phyloP scores from a whole-genome alignment of 1,284 basidiomycete species.

The Trichosporon inkin region DNA sequence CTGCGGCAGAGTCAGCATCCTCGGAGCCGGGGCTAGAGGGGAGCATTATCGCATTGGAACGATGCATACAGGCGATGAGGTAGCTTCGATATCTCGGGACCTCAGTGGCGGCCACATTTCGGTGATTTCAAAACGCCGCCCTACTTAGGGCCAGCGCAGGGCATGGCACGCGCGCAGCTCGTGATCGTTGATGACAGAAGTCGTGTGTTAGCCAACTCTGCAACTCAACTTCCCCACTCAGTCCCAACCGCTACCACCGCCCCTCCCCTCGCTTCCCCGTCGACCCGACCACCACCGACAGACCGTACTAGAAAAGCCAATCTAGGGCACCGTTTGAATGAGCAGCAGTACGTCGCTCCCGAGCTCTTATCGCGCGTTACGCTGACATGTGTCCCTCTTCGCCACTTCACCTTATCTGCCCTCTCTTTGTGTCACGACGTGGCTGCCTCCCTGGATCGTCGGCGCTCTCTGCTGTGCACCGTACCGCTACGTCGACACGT shows the following conservation, averaged over 20 bases:
- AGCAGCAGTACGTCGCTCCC: slow-evolving; percentile 13
- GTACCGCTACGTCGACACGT: background rate
- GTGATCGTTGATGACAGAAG: background rate
- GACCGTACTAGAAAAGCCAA: slow-evolving; percentile 5
- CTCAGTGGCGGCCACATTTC: too few species aligned
- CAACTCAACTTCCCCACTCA: slow-evolving; percentile 2
- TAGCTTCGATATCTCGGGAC: too few species aligned
- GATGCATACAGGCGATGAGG: too few species aligned
- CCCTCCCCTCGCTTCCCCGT: background rate
- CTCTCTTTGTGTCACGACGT: background rate
- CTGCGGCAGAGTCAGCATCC: too few species aligned
- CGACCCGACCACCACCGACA: background rate
- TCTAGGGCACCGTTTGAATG: slow-evolving; percentile 16
- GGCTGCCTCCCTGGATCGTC: background rate
- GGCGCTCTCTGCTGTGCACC: background rate
- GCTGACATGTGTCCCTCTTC: slow-evolving; percentile 4
- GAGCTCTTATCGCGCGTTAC: background rate
- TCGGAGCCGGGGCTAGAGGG: too few species aligned
- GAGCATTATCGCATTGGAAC: too few species aligned
- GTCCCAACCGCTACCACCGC: background rate
- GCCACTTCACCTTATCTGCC: slow-evolving; percentile 3
- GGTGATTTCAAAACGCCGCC: background rate
- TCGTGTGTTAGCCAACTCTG: background rate
- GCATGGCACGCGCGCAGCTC: background rate
- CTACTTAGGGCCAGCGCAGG: background rate